A percentile compares a stretch with the other conserved stretches of the same genome.
phyloP scores from a whole-genome alignment of 1,284 basidiomycete genomes.

The Leccinum insolens region DNA sequence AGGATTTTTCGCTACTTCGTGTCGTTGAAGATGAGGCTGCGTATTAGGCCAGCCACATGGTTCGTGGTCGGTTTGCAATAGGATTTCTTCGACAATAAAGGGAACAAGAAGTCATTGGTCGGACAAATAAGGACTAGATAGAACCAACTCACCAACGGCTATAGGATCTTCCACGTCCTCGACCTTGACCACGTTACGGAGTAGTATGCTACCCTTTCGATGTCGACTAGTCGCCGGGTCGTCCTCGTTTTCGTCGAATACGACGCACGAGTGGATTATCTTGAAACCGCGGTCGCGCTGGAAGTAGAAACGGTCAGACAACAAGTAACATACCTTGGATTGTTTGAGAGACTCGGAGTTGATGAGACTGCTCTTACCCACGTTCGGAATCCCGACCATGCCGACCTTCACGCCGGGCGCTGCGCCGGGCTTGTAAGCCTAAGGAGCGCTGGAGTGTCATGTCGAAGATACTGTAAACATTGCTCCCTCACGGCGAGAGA shows the following conservation, averaged over 20 bases:
- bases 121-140: background rate
- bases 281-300: slow-evolving; percentile 72
- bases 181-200: slow-evolving; percentile 91
- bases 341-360: slow-evolving; percentile 83
- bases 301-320: slow-evolving; percentile 33
- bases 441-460: slow-evolving; percentile 84
- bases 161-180: slow-evolving; percentile 93
- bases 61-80: slow-evolving; percentile 66
- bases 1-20: slow-evolving; percentile 71
- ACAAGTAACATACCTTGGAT: slow-evolving; percentile 60
- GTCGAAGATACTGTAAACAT: slow-evolving; percentile 89
- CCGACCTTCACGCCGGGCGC: slow-evolving; percentile 84
- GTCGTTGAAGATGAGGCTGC: slow-evolving; percentile 53
- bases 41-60: slow-evolving; percentile 28
- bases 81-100: slow-evolving; percentile 78
- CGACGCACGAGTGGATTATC: slow-evolving; percentile 95
- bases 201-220: slow-evolving; percentile 61
- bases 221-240: slow-evolving; percentile 45
- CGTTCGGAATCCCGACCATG: slow-evolving; percentile 96
- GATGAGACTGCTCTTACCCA: slow-evolving; percentile 95
- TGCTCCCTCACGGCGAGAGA: slow-evolving; percentile 18
- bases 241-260: slow-evolving; percentile 78
- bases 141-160: slow-evolving; percentile 66
- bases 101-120: background rate
- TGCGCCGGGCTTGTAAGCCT: slow-evolving; percentile 83